Evolutionary conservation across 1,284 basidiomycete species (phyloP), one percentile per base, ranked within the genome.

Genomic region (Mycena citricolor): DNA sequence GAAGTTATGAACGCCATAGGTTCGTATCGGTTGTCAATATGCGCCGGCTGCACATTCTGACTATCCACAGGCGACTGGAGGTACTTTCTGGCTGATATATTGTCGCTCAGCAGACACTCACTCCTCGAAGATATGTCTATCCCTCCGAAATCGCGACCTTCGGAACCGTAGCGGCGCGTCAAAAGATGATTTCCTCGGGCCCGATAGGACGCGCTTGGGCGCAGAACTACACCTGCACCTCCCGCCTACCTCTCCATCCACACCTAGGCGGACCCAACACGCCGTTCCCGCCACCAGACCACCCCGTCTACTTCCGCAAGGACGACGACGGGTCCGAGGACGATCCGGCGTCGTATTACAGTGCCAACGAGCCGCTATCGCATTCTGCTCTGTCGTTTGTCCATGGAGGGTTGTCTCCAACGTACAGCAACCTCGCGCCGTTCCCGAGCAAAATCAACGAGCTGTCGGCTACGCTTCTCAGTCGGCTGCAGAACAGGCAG

Each of bases 1-100:
- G 89, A 91, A 59, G 82, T 79, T 75, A 94, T 94, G 92, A 94
- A 94, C 56, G 81, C 79, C 7, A 83, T 94, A 53, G 87, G 86
- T 81, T 51, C n/a, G n/a, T 40, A 71, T 64, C 28, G 12, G 11
- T 26, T 26, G 6, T 44, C 38, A 31, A 16, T 23, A 21, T 29
- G 11, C 33, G 44, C 17, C 33, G 44, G 22, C 33, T 31, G 42
- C 11, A 34, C 8, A 39, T 49, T 42, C 52, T 37, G 42, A 34
- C 42, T 31, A 37, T 46, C 21, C 47, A 12, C 44, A 86, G 83
- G 86, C 43, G 90, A 93, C 63, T 93, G 90, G 90, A 81, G 89
- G 83, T 87, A 63, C 62, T 65, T 49, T 26, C 16, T 16, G 5
- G 17, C 32, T 33, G n/a, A 10, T 26, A 19, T 31, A 47, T 32